A percentile compares a stretch with the other conserved stretches of the same genome.
phyloP scores from a whole-genome alignment of 805 yeast species.

The Wickerhamiella bombiphila region DNA sequence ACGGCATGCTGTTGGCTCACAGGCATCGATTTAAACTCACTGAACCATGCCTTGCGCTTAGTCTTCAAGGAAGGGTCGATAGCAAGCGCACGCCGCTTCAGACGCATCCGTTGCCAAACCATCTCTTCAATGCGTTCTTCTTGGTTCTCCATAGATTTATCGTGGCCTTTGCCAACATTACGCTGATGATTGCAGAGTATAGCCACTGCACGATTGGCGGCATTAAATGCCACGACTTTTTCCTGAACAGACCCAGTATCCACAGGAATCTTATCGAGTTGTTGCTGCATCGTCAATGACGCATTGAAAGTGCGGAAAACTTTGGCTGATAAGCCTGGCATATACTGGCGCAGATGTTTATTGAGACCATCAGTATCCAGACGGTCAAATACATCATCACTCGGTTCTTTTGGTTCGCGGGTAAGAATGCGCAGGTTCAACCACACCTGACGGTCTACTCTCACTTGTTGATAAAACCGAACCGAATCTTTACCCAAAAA shows the following conservation, averaged over 20 bases:
- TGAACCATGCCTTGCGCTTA: conserved; percentile 36
- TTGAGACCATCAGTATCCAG: conserved; percentile 71
- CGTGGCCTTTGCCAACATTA: conserved; percentile 76
- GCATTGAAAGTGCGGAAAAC: conserved; percentile 97
- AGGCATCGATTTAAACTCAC: conserved; percentile 49
- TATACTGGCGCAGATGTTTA: conserved; percentile 74
- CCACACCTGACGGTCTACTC: conserved; percentile 83
- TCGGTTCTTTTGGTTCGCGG: conserved; percentile 75
- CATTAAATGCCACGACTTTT: conserved; percentile 75
- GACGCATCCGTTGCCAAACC: conserved; percentile 67
- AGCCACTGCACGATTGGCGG: conserved; percentile 92
- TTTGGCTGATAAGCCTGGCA: conserved; percentile 90
- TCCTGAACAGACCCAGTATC: conserved; percentile 65
- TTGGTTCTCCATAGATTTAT: conserved; percentile 63
- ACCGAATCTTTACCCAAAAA: conserved; percentile 93
- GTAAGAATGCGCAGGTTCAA: conserved; percentile 78
- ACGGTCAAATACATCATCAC: conserved; percentile 86
- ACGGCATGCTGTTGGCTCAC: conserved; percentile 49
- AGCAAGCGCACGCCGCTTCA: conserved; percentile 53
- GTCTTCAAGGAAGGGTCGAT: conserved; percentile 45
- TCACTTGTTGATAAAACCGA: conserved; percentile 80
- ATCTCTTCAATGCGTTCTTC: conserved; percentile 64
- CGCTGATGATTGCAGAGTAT: conserved; percentile 95
- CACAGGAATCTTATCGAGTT: conserved; percentile 60
- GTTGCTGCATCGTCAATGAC: conserved; percentile 93